Base-by-base conservation (phyloP, 2,329 filamentous ascomycete species). In the Aspergillus chevalieri region DNA sequence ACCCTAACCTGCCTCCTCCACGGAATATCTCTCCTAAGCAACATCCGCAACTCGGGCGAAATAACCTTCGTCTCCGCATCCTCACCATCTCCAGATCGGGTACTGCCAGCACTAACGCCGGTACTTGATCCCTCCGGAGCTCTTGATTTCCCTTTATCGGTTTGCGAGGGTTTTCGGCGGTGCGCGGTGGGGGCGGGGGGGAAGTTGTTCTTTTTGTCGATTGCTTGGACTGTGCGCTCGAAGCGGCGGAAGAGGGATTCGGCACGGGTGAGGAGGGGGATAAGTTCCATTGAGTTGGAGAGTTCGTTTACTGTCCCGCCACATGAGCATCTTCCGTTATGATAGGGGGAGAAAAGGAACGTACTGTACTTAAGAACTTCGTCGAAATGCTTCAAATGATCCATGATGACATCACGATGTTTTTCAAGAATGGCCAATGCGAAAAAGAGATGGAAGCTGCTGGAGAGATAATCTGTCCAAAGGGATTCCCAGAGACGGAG, bases 381-480 rank as follows among this genome's bases (percentile, higher is more conserved):
- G 57, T 98, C 93, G 71, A 98, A 98, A 60, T 92, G 88, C 65
- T 89, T 82, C 22, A 98, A 74, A 69, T 98, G 93, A 48, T 86
- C 83, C 85, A 98, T 95, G 54, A 98, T 97, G 10, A 97, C 87
- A 63, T 92, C 86, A n/a, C 92, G 78, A 63, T 97, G 93, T 72
- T 94, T 95, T 69, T 98, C 93, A 21, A 98, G 71, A 36, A 98
- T 95, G 0, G 93, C 92, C 39, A 98, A 73, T 0, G 94, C 93
- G 53, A 98, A 79, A 65, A 98, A 98, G 12, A 98, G 76, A 65
- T 97, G 93, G 71, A 97, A 98, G 65, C 88, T 90, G 59, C 87
- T 87, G 62, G 82, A 91, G 52, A 89, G 71, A 60, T 86, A 93
- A 66, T 98, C 93, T 2, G 93, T 97, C 93, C 94, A 98, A 2